A percentile compares a stretch with the other conserved stretches of the same genome.
phyloP scores from a whole-genome alignment of 176 grass and related monocot species.

The Cocos nucifera region DNA sequence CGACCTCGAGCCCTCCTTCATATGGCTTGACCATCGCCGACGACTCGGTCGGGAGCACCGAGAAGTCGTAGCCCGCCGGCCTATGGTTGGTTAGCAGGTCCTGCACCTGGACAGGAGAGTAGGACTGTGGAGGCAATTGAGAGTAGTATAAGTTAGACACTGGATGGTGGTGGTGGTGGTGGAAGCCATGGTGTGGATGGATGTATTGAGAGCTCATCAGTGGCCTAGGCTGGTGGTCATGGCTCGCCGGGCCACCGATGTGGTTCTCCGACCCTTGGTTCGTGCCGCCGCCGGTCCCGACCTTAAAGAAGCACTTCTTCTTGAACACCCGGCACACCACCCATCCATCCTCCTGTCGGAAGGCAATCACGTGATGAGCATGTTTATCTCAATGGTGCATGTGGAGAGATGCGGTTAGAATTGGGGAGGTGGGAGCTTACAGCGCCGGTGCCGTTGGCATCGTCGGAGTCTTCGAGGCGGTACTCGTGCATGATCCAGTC shows the following conservation, averaged over 20 bases:
- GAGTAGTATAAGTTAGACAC: constrained; percentile 5
- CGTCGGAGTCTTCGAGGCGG: constrained; percentile 59
- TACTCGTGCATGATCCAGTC: constrained; percentile 63
- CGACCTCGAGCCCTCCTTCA: constrained; percentile 42
- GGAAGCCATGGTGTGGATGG: not conserved
- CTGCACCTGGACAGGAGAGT: constrained; percentile 68
- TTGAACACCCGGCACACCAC: constrained; percentile 96
- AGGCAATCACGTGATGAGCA: too few species aligned
- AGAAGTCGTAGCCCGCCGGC: constrained; percentile 58
- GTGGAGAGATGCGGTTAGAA: not conserved
- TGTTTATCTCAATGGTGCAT: too few species aligned
- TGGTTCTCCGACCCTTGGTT: not conserved
- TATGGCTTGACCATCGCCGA: not conserved
- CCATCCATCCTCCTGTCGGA: constrained; percentile 82
- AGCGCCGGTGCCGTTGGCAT: constrained; percentile 30
- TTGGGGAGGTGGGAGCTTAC: not conserved
- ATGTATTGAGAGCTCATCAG: constrained; percentile 14
- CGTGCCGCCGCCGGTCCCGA: constrained; percentile 9
- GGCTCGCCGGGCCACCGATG: not conserved
- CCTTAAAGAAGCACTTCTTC: constrained; percentile 99
- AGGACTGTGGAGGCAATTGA: not conserved
- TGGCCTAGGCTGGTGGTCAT: not conserved
- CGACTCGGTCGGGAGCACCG: constrained; percentile 35
- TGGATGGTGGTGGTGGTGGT: not conserved
- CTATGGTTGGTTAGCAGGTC: constrained; percentile 92